phyloP scores from a whole-genome alignment of 106 monocot species.

The Allium sativum region DNA sequence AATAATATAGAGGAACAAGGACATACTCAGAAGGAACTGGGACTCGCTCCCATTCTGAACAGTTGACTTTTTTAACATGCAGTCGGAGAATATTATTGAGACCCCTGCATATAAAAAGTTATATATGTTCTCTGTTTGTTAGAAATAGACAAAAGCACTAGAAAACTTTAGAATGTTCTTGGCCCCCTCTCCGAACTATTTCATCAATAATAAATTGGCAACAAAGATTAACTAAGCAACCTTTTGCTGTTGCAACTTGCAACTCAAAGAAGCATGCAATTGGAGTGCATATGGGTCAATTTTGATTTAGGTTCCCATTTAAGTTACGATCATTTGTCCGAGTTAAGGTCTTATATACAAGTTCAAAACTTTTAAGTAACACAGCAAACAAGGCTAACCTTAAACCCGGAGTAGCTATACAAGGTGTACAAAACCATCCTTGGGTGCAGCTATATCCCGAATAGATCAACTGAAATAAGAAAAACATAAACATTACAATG shows the following conservation, averaged over 20 bases:
- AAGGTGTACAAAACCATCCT: slow-evolving; percentile 90
- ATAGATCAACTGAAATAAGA: slow-evolving; percentile 57
- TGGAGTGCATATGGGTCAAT: too few relatives aligned
- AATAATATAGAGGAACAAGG: neutral
- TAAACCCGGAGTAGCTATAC: slow-evolving; percentile 45
- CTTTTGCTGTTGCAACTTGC: too few relatives aligned
- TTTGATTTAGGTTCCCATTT: too few relatives aligned
- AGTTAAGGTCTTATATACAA: too few relatives aligned
- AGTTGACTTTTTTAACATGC: slow-evolving; percentile 40
- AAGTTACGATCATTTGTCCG: too few relatives aligned
- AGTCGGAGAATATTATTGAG: slow-evolving; percentile 46
- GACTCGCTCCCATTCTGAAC: slow-evolving; percentile 62
- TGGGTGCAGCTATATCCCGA: slow-evolving; percentile 74
- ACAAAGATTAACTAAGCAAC: too few relatives aligned
- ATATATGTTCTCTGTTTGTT: neutral
- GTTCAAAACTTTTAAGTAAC: too few relatives aligned
- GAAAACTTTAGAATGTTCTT: too few relatives aligned
- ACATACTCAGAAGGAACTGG: slow-evolving; percentile 44
- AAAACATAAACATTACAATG: neutral
- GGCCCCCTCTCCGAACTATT: too few relatives aligned
- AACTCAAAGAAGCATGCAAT: too few relatives aligned
- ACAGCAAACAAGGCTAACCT: slow-evolving; percentile 30
- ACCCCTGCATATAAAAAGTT: slow-evolving; percentile 34
- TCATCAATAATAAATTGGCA: too few relatives aligned
- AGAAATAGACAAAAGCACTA: too few relatives aligned